These are phyloP conservation scores for Pseudocercospora macadamiae DNA, from an alignment of 2,329 filamentous ascomycete species.

Conservation along the genomic window DNA sequence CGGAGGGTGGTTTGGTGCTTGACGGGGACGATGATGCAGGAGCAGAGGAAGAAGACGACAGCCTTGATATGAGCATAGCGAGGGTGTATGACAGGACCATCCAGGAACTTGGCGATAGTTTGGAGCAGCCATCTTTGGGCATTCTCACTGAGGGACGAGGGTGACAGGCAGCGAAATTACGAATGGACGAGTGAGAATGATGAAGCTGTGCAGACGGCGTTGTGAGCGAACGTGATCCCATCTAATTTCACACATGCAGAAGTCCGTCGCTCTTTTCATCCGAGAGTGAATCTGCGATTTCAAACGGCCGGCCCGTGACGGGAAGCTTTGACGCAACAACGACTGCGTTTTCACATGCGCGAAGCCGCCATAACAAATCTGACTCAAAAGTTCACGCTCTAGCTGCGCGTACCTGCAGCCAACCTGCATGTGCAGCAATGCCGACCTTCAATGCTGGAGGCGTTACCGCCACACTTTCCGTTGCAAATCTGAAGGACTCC, in stretches of 20 bases:
- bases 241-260: background rate
- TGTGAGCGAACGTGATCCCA: no score
- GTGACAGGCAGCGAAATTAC: constrained; percentile 12
- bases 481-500: constrained; percentile 27
- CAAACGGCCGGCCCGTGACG: background rate
- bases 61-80: constrained; percentile 69
- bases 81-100: constrained; percentile 80
- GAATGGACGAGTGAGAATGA: background rate
- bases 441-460: constrained; percentile 35
- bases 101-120: constrained; percentile 69
- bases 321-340: background rate
- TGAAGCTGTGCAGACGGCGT: background rate
- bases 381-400: background rate
- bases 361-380: background rate
- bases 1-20: constrained; percentile 41
- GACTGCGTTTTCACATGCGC: constrained; percentile 4
- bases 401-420: background rate
- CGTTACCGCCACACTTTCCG: constrained; percentile 32
- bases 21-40: constrained; percentile 35
- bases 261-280: background rate
- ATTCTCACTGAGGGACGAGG: constrained; percentile 47
- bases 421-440: constrained; percentile 26
- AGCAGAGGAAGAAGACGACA: constrained; percentile 42
- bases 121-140: constrained; percentile 57
- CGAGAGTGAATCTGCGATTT: background rate